Base-by-base conservation (phyloP, 495 filamentous ascomycete species). In the Glutinoglossum americanum region DNA sequence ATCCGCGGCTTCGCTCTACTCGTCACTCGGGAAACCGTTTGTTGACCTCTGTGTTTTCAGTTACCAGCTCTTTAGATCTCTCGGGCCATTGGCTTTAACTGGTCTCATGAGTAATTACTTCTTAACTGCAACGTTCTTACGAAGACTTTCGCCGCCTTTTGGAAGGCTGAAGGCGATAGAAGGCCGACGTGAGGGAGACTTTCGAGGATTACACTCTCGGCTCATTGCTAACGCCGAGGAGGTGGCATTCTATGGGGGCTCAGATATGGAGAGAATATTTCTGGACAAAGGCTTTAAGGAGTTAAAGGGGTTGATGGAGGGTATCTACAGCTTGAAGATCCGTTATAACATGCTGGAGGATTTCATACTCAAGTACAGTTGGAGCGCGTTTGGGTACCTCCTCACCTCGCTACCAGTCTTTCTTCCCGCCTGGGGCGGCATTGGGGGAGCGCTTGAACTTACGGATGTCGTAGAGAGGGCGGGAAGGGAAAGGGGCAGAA, bases 301-400 rank as follows among this genome's bases (percentile, higher is more conserved):
- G 28, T 73, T 99, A 25, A 88, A 89, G 65, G 78, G 78, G 55
- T 93, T 87, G 82, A 95, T 97, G 92, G 89, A 97, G 66, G 81
- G 84, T 21, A 94, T 97, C 59, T 97, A 97, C 69, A 85, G 83
- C 62, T 78, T 95, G 64, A 95, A 94, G 68, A 93, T 97, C 61
- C 83, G 87, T 6, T 99, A 99, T 69, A 97, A 96, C 66, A 99
- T 97, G 76, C 80, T 97, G 0, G 93, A 99, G 70, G 93, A 99
- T 65, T 94, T 97, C 64, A 87, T 99, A 53, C 66, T 99, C 59
- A 99, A 99, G 68, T 99, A 99, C 66, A 85, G 85, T 60, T 99
- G 93, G 93, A 94, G 87, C 59, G 92, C 93, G 0, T 94, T 94
- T 65, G 93, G 93, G 23, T 99, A 97, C 62, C 76, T 97, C 45